Percentiles rank a stretch among this genome's conserved stretches.
Evolutionary conservation across 768 basidiomycete genomes (phyloP).

Genomic region (Collybiopsis confluens): DNA sequence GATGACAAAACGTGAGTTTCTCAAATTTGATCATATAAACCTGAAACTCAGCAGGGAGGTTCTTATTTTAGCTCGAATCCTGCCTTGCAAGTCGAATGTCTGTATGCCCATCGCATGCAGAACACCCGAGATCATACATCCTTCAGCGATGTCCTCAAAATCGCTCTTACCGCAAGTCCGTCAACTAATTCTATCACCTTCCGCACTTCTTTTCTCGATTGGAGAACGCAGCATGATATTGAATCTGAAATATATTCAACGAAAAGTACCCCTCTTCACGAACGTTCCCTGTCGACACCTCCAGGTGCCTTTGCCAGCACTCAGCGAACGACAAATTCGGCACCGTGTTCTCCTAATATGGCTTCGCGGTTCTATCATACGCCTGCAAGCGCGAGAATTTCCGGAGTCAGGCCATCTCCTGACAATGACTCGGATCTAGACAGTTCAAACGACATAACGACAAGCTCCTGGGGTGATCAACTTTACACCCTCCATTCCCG

Average conservation of each 20-base stretch:
- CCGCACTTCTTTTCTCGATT: background rate
- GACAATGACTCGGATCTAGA: background rate
- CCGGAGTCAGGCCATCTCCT: background rate
- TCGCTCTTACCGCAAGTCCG: conserved; percentile 29
- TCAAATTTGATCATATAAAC: conserved; percentile 2
- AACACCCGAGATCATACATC: conserved; percentile 70
- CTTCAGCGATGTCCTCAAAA: conserved; percentile 61
- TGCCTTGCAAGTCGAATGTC: conserved; percentile 27
- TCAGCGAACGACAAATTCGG: background rate
- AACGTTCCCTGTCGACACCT: background rate
- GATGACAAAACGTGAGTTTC: conserved; percentile 9
- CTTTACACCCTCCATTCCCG: background rate
- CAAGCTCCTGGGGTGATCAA: background rate
- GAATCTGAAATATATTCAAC: background rate
- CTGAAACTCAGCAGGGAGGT: conserved; percentile 41
- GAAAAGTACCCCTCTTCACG: background rate
- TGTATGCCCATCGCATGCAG: conserved; percentile 85
- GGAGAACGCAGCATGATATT: too few relatives aligned
- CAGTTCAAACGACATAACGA: background rate
- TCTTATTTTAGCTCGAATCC: background rate
- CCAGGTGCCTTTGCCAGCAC: background rate
- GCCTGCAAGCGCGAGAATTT: background rate
- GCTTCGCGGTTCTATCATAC: background rate
- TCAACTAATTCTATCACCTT: background rate
- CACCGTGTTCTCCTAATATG: background rate